These are phyloP conservation scores for Phymatotrichopsis omnivora DNA, from an alignment of 2,329 filamentous ascomycete species.

Conservation along the genomic window DNA sequence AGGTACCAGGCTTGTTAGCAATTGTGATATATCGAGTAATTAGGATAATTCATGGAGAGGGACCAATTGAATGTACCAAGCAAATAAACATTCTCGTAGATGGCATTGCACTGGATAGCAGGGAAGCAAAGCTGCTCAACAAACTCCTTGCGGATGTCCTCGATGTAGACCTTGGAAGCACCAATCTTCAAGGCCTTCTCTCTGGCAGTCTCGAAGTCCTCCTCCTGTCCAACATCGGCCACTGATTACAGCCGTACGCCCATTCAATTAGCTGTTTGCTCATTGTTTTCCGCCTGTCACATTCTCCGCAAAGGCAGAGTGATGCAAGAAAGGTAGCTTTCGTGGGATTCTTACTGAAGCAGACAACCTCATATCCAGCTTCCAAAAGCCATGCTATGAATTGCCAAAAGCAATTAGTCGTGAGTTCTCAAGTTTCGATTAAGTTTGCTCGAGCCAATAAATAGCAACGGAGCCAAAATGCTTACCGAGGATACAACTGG, in stretches of 20 bases:
- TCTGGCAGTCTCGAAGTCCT: conserved; percentile 63
- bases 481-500: conserved; percentile 40
- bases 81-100: conserved; percentile 58
- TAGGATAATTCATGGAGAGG: conserved; percentile 21
- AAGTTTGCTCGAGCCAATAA: neutral
- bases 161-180: conserved; percentile 38
- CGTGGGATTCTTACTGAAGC: conserved; percentile 41
- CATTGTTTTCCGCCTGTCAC: neutral
- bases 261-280: conserved; percentile 7
- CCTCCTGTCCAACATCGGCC: conserved; percentile 65
- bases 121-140: conserved; percentile 72
- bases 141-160: conserved; percentile 63
- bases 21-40: conserved; percentile 4
- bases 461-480: neutral
- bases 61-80: conserved; percentile 40
- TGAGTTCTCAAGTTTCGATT: neutral
- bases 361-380: conserved; percentile 52
- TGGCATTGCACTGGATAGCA: conserved; percentile 63
- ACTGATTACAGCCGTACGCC: conserved; percentile 35
- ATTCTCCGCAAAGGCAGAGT: neutral
- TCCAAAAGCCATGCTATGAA: conserved; percentile 36
- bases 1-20: conserved; percentile 32
- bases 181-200: conserved; percentile 51
- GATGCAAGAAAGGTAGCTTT: neutral
- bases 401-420: conserved; percentile 19